Conservation (phyloP, 345 rosid genomes). For the Ceriops zippeliana region DNA sequence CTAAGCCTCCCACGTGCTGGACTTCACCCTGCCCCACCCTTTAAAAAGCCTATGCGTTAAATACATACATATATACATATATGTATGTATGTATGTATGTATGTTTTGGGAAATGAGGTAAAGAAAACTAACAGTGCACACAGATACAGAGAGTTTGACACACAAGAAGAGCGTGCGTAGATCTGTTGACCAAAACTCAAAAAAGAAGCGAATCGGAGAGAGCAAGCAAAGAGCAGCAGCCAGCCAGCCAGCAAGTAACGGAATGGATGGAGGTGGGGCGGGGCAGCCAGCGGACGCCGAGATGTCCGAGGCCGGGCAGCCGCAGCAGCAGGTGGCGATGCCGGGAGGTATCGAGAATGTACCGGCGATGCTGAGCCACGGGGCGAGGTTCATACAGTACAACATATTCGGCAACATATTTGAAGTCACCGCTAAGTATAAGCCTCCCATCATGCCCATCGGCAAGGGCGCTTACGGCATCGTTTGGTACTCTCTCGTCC, state of each 20-base stretch:
- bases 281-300: slow-evolving; percentile 48
- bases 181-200: background rate
- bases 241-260: background rate
- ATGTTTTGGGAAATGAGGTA: too few relatives aligned
- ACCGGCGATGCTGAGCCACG: slow-evolving; percentile 85
- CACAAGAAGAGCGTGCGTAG: background rate
- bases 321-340: slow-evolving; percentile 23
- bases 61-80: too few relatives aligned
- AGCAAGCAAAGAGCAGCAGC: background rate
- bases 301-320: slow-evolving; percentile 61
- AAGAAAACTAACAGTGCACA: too few relatives aligned
- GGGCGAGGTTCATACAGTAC: slow-evolving; percentile 92
- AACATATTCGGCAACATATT: slow-evolving; percentile 94
- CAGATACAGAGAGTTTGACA: too few relatives aligned
- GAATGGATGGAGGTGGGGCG: slow-evolving; percentile 23
- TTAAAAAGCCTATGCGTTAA: too few relatives aligned
- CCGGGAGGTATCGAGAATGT: slow-evolving; percentile 61
- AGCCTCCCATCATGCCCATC: slow-evolving; percentile 97
- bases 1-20: too few relatives aligned
- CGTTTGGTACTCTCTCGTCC: slow-evolving; percentile 61
- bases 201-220: background rate
- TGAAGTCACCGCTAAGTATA: slow-evolving; percentile 95
- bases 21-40: too few relatives aligned
- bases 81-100: too few relatives aligned
- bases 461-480: slow-evolving; percentile 99